phyloP scores from a whole-genome alignment of 345 rosid species.

The Rhodomyrtus tomentosa region DNA sequence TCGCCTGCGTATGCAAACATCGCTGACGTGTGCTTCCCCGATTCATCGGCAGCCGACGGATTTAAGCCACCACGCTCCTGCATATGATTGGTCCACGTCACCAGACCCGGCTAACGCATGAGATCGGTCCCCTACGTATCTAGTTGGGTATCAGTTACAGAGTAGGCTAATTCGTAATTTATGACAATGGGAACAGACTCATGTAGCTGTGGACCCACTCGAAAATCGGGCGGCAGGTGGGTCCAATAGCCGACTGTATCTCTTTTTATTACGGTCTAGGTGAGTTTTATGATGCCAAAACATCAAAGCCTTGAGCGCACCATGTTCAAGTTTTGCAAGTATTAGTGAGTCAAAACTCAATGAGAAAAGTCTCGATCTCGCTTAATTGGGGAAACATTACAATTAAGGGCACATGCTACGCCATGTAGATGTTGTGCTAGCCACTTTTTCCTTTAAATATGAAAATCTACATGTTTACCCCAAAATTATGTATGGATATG shows the following conservation, averaged over 20 bases:
- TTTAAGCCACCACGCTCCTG: neutral
- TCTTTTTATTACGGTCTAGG: neutral
- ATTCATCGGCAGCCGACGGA: neutral
- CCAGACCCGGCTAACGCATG: too few species aligned
- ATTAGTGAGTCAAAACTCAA: neutral
- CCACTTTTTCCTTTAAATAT: too few species aligned
- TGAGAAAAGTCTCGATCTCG: neutral
- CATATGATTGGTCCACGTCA: neutral
- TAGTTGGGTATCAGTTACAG: fast-evolving
- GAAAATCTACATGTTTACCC: too few species aligned
- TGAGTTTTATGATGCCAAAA: neutral
- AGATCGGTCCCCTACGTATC: too few species aligned
- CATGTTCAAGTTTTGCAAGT: neutral
- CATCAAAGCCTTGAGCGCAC: neutral
- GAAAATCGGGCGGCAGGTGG: too few species aligned
- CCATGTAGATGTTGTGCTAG: neutral
- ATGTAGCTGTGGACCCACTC: too few species aligned
- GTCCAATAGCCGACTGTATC: too few species aligned
- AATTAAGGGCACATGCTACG: neutral
- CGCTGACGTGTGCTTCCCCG: neutral
- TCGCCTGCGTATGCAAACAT: neutral
- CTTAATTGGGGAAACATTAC: neutral
- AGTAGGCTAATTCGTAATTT: fast-evolving
- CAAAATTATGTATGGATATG: too few species aligned
- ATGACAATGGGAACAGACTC: too few species aligned